Evolutionary conservation across 2,329 filamentous ascomycete species (phyloP).

Genomic region (Rhynchosporium agropyri): DNA sequence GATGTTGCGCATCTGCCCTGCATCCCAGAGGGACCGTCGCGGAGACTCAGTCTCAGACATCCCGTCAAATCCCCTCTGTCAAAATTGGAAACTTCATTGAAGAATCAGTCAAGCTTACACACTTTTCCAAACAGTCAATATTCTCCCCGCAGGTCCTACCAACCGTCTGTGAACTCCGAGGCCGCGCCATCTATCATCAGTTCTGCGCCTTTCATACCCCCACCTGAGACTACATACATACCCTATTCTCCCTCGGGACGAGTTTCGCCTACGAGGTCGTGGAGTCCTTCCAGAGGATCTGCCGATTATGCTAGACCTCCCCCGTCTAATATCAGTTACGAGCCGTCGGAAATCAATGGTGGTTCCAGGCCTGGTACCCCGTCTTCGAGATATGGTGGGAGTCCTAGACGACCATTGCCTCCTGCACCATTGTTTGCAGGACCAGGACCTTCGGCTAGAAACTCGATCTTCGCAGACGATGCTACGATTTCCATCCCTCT

Average conservation of each 20-base stretch:
- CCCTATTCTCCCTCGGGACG: constrained; percentile 55
- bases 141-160: constrained; percentile 49
- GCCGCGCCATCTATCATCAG: constrained; percentile 55
- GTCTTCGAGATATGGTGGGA: constrained; percentile 84
- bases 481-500: constrained; percentile 74
- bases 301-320: constrained; percentile 68
- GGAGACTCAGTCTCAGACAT: constrained; percentile 43
- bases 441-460: constrained; percentile 53
- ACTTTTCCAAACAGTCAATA: constrained; percentile 34
- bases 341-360: constrained; percentile 86
- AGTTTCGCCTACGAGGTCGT: constrained; percentile 59
- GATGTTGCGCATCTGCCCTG: constrained; percentile 50
- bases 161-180: constrained; percentile 50
- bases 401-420: constrained; percentile 82
- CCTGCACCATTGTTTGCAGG: constrained; percentile 82
- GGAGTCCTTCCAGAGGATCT: constrained; percentile 56
- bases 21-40: constrained; percentile 55
- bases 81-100: constrained; percentile 27
- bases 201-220: constrained; percentile 62
- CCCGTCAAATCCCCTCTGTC: constrained; percentile 44
- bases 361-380: constrained; percentile 89
- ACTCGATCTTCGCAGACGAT: constrained; percentile 62
- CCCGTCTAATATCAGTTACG: constrained; percentile 74
- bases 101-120: constrained; percentile 37
- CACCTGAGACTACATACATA: constrained; percentile 65